Evolutionary conservation across 345 rosid species (phyloP).

Genomic region (Lepidium sativum): DNA sequence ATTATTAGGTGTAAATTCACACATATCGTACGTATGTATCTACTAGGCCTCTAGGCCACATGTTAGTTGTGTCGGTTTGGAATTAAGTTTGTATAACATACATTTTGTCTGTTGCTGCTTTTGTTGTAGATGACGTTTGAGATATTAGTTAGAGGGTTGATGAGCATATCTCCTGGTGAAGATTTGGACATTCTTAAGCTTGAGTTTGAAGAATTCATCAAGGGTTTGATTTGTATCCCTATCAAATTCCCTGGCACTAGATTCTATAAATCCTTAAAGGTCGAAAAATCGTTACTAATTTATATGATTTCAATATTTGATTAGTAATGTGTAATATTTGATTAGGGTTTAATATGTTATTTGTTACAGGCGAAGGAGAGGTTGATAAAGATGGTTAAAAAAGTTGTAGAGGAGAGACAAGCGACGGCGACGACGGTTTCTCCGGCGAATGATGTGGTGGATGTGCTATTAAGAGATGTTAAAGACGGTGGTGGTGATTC

Average conservation of each 20-base stretch:
- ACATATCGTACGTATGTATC: background rate
- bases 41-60: background rate
- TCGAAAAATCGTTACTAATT: background rate
- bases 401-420: slow-evolving; percentile 58
- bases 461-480: slow-evolving; percentile 45
- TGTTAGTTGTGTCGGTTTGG: background rate
- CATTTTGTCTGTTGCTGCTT: background rate
- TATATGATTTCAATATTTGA: background rate
- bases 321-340: background rate
- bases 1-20: too few species aligned
- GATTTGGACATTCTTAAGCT: slow-evolving; percentile 54
- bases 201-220: slow-evolving; percentile 80
- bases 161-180: slow-evolving; percentile 60
- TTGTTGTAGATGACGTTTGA: slow-evolving; percentile 56
- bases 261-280: slow-evolving; percentile 80
- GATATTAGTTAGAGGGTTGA: slow-evolving; percentile 61
- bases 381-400: slow-evolving; percentile 50
- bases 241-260: slow-evolving; percentile 85
- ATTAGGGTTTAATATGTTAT: background rate
- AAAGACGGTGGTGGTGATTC: slow-evolving; percentile 36
- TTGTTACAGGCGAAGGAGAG: slow-evolving; percentile 73
- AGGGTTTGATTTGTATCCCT: slow-evolving; percentile 87
- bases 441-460: slow-evolving; percentile 46
- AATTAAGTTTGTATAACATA: background rate
- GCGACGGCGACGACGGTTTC: slow-evolving; percentile 23